These are phyloP conservation scores for Penicillium bialowiezense DNA, from an alignment of 495 filamentous ascomycete species.

Conservation along the genomic window DNA sequence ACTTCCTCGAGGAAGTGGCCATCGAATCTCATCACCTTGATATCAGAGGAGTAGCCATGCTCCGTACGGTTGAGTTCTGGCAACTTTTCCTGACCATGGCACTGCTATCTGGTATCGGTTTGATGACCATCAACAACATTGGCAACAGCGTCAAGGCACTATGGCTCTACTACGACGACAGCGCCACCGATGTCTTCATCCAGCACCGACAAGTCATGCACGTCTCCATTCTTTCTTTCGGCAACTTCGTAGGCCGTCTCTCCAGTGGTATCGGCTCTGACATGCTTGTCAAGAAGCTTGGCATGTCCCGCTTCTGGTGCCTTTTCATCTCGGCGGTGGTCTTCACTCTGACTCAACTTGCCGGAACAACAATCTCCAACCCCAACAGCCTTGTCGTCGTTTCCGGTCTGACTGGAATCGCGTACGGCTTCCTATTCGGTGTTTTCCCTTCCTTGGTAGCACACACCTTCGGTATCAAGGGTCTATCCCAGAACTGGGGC, in stretches of 20 bases:
- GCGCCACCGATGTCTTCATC: slow-evolving; percentile 69
- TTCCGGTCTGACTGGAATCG: slow-evolving; percentile 79
- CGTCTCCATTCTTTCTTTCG: slow-evolving; percentile 85
- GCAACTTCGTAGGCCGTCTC: slow-evolving; percentile 79
- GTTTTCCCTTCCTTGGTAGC: slow-evolving; percentile 90
- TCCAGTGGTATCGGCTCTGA: slow-evolving; percentile 75
- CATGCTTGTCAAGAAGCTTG: slow-evolving; percentile 73
- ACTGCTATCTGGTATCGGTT: slow-evolving; percentile 82
- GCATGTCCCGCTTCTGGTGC: slow-evolving; percentile 86
- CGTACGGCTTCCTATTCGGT: slow-evolving; percentile 92
- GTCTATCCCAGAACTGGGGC: slow-evolving; percentile 92
- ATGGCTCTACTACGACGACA: slow-evolving; percentile 80
- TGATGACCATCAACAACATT: slow-evolving; percentile 99
- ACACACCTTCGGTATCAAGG: slow-evolving; percentile 85
- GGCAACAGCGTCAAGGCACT: slow-evolving; percentile 81
- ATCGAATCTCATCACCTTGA: slow-evolving; percentile 69
- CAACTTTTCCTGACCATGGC: slow-evolving; percentile 82
- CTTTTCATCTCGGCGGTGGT: slow-evolving; percentile 71
- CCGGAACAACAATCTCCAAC: slow-evolving; percentile 73
- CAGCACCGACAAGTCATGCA: slow-evolving; percentile 83
- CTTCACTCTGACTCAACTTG: slow-evolving; percentile 79
- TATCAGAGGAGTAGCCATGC: slow-evolving; percentile 80
- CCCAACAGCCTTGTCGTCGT: slow-evolving; percentile 75
- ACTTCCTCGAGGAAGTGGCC: slow-evolving; percentile 36
- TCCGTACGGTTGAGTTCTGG: slow-evolving; percentile 83